Conservation (phyloP, 192 early-diverging fungal species). For the Coemansia sp. region DNA sequence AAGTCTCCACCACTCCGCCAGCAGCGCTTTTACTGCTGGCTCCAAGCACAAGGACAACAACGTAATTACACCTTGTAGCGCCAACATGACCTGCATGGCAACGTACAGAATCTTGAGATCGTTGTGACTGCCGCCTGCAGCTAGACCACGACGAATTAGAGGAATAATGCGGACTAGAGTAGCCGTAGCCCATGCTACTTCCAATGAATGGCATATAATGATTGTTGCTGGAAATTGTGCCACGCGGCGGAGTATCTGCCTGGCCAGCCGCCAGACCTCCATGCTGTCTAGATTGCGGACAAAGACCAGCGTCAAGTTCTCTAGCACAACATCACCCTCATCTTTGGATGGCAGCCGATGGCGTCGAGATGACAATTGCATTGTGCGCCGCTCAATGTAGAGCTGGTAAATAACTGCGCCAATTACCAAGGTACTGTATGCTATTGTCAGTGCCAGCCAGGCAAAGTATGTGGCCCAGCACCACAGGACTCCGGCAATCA, state of each 20-base stretch:
- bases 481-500: constrained; percentile 21
- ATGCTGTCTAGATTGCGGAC: constrained; percentile 5
- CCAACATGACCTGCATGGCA: constrained; percentile 27
- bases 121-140: not conserved
- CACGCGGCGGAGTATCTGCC: constrained; percentile 30
- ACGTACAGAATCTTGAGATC: constrained; percentile 25
- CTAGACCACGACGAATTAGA: constrained; percentile 5
- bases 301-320: constrained; percentile 10
- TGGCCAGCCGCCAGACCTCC: constrained; percentile 21
- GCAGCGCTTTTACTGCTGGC: constrained; percentile 10
- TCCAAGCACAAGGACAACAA: constrained; percentile 24
- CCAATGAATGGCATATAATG: constrained; percentile 20
- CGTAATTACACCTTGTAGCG: constrained; percentile 25
- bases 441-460: constrained; percentile 28
- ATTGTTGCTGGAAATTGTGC: constrained; percentile 34
- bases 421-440: constrained; percentile 16
- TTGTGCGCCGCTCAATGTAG: constrained; percentile 9
- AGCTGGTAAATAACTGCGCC: constrained; percentile 15
- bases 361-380: constrained; percentile 9
- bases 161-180: constrained; percentile 19
- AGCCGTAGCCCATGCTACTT: constrained; percentile 29
- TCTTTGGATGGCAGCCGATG: not conserved
- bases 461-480: constrained; percentile 39
- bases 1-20: constrained; percentile 5
- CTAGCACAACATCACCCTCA: not conserved